Evolutionary conservation across 2,329 filamentous ascomycete genomes (phyloP).

Genomic region (Neofusicoccum cordaticola): DNA sequence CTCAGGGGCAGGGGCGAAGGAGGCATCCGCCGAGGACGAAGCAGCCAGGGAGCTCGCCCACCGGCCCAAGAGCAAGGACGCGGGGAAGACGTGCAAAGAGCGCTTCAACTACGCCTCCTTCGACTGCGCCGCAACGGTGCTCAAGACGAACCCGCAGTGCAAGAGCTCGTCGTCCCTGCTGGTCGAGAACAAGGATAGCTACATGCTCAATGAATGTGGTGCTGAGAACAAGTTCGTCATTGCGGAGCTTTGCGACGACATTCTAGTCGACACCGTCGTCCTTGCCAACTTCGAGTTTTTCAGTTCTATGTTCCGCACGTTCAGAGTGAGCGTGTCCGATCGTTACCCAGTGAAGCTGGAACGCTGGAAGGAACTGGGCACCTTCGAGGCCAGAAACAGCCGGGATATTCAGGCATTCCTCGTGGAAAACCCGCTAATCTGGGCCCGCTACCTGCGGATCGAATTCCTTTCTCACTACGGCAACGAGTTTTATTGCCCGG

Average conservation of each 20-base stretch:
- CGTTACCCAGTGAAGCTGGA: constrained; percentile 89
- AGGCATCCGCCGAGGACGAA: background rate
- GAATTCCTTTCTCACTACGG: constrained; percentile 94
- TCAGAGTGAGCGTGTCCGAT: constrained; percentile 89
- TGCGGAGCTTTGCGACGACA: constrained; percentile 84
- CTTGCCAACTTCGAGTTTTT: constrained; percentile 99
- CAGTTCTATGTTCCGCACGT: constrained; percentile 90
- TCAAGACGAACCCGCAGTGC: constrained; percentile 83
- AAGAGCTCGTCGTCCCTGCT: constrained; percentile 87
- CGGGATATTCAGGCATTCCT: constrained; percentile 92
- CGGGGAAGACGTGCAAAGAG: constrained; percentile 96
- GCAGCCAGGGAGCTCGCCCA: constrained; percentile 27
- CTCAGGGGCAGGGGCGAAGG: background rate
- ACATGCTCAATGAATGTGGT: constrained; percentile 92
- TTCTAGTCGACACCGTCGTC: constrained; percentile 90
- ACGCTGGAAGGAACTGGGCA: constrained; percentile 85
- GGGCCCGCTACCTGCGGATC: constrained; percentile 87
- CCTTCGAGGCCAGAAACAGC: constrained; percentile 87
- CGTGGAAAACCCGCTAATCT: constrained; percentile 91
- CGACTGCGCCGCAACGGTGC: constrained; percentile 87
- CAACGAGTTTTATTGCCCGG: constrained; percentile 92
- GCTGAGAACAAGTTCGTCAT: constrained; percentile 89
- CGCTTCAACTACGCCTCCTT: constrained; percentile 97
- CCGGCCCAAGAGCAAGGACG: constrained; percentile 74
- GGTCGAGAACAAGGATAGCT: constrained; percentile 96